Percentiles rank a stretch among this genome's conserved stretches.
Conservation (phyloP, 345 rosid species). For the Linum usitatissimum region DNA sequence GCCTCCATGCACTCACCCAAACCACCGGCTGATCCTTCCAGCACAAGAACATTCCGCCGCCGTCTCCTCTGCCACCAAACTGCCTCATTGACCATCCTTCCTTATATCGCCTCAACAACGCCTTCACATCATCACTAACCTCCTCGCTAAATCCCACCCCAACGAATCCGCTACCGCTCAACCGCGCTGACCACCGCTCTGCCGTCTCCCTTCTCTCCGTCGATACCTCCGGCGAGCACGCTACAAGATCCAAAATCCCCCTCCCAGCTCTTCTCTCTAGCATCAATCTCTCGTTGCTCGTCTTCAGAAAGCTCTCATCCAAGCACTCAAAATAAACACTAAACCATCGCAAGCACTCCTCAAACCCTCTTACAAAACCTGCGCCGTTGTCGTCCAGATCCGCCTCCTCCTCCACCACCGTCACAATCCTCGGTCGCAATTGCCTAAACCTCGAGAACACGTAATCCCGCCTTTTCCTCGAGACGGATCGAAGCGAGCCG, state of each 20-base stretch:
- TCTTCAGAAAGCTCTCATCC: constrained; percentile 64
- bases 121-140: constrained; percentile 77
- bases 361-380: constrained; percentile 58
- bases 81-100: constrained; percentile 89
- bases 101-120: constrained; percentile 81
- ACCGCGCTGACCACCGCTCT: constrained; percentile 56
- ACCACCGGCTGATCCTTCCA: constrained; percentile 95
- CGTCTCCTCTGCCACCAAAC: constrained; percentile 19
- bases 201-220: constrained; percentile 74
- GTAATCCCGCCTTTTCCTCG: constrained; percentile 48
- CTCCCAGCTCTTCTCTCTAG: constrained; percentile 73
- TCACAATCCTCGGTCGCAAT: constrained; percentile 63
- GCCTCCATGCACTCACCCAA: constrained; percentile 96
- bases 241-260: constrained; percentile 67
- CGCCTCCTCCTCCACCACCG: constrained; percentile 87
- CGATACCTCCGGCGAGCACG: constrained; percentile 53
- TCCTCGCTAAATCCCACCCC: constrained; percentile 59
- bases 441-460: constrained; percentile 48
- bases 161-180: constrained; percentile 46
- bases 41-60: constrained; percentile 76
- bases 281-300: constrained; percentile 81
- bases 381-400: constrained; percentile 51
- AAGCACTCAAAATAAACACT: constrained; percentile 83
- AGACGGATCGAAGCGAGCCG: constrained; percentile 49
- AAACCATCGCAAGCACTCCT: constrained; percentile 73